Evolutionary conservation across 805 yeast genomes (phyloP), one percentile per base, ranked within the genome.

Genomic region (Zygotorulaspora danielsina): DNA sequence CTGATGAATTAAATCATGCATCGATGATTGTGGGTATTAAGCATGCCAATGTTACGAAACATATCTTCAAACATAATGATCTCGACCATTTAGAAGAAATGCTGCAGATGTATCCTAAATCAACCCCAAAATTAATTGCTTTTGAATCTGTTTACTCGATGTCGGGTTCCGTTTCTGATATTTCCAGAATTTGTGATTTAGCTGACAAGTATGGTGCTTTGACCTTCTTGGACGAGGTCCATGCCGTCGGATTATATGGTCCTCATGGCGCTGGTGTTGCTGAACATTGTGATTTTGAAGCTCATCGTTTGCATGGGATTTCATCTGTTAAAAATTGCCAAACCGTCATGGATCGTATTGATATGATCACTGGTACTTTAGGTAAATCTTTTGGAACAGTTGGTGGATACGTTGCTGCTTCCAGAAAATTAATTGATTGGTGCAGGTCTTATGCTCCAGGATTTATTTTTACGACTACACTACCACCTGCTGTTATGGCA

Each of bases 201-300:
- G 99, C 99, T 28, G 96, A 93, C 38, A 87, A 93, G 67, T 93
- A 93, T 62, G 97, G 97, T 46, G 97, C 97, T 33, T 67, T 93
- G 54, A 93, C 99, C 20, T 93, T 93, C 66, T 72, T 93, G 63
- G 99, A 93, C 64, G 99, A 93, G 66, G 99, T 93, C 26, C 99
- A 93, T 59, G 97, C 98, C 24, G 97, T 93, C 33, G 99, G 99
- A 40, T 76, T 93, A 81, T 93, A 93, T 61, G 99, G 99, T 55
- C 97, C 99, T 44, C 96, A 85, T 56, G 99, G 99, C 60, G 98
- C 96, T 22, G 99, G 99, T 69, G 97, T 93, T 39, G 96, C 97
- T 34, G 99, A 93, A 66, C 98, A 93, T 63, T 72, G 84, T 55
- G 86, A 93, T 66, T 93, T 88, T 54, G 85, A 85, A 33, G 79